Conservation (phyloP, 306 rosid species). For the Mimosa pudica region DNA sequence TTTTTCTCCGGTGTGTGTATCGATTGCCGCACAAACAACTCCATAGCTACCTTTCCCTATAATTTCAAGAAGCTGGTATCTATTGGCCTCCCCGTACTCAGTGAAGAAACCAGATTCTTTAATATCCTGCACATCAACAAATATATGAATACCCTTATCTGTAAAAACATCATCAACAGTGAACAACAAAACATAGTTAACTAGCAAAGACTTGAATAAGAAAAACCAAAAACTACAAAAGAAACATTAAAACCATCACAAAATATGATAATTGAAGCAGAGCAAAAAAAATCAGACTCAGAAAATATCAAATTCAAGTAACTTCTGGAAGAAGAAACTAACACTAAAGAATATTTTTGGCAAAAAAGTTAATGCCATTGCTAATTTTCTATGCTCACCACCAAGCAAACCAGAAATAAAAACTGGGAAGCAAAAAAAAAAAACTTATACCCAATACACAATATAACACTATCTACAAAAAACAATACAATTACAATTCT, state of each 20-base stretch:
- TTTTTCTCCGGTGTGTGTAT: slow-evolving; percentile 80
- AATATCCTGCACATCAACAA: slow-evolving; percentile 48
- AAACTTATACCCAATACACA: background rate
- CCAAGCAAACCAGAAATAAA: background rate
- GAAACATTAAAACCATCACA: background rate
- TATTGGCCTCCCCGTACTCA: slow-evolving; percentile 80
- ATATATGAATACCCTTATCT: slow-evolving; percentile 7
- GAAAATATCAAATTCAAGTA: background rate
- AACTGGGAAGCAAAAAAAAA: background rate
- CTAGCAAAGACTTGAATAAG: background rate
- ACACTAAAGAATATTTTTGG: background rate
- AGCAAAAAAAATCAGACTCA: background rate
- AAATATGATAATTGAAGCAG: background rate
- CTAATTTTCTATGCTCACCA: background rate
- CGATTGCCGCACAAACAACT: slow-evolving; percentile 85
- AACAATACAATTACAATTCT: background rate
- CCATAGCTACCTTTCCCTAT: slow-evolving; percentile 93
- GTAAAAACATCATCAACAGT: slow-evolving; percentile 9
- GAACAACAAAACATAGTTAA: background rate
- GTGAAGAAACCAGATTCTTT: slow-evolving; percentile 71
- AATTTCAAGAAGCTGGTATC: slow-evolving; percentile 76
- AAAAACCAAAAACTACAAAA: background rate
- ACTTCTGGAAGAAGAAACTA: background rate
- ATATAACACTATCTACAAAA: background rate
- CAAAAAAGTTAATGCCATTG: background rate